phyloP scores from a whole-genome alignment of 2,329 filamentous ascomycete species.

The Cordyceps pruinosa region DNA sequence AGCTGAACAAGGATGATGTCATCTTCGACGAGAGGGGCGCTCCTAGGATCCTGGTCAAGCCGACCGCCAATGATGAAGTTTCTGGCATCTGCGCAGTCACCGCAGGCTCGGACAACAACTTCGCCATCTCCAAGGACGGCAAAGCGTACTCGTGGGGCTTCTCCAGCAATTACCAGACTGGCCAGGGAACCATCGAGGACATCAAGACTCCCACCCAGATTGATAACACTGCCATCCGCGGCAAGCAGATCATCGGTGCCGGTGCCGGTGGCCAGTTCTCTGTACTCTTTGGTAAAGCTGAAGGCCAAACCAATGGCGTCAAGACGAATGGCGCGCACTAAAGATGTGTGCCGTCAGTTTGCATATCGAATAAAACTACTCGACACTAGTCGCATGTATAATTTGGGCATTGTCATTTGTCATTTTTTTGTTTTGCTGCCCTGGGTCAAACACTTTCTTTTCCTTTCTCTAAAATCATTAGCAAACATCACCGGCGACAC shows the following conservation, averaged over 20 bases:
- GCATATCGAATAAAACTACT: not conserved
- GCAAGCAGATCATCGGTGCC: constrained; percentile 67
- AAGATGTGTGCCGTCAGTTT: not conserved
- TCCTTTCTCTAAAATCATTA: not conserved
- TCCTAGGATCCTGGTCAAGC: constrained; percentile 55
- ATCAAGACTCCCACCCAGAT: constrained; percentile 70
- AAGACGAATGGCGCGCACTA: constrained; percentile 24
- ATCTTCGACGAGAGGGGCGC: constrained; percentile 56
- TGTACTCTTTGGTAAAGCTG: constrained; percentile 45
- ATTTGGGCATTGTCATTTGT: constrained; percentile 5
- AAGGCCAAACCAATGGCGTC: constrained; percentile 19
- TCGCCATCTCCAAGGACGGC: constrained; percentile 64
- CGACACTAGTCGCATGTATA: constrained; percentile 2
- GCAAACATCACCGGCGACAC: not conserved
- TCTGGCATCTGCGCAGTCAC: constrained; percentile 49
- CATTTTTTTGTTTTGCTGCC: not conserved
- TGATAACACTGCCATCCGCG: constrained; percentile 75
- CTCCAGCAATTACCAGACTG: constrained; percentile 72
- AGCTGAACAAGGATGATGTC: constrained; percentile 42
- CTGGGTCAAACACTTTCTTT: not conserved
- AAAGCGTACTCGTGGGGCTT: constrained; percentile 77
- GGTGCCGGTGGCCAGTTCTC: constrained; percentile 85
- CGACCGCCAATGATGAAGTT: constrained; percentile 34
- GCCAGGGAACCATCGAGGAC: constrained; percentile 71
- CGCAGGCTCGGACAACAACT: constrained; percentile 65